These are phyloP conservation scores for Taiozyma sp. DNA, from an alignment of 1,139 yeast species.

Conservation along the genomic window DNA sequence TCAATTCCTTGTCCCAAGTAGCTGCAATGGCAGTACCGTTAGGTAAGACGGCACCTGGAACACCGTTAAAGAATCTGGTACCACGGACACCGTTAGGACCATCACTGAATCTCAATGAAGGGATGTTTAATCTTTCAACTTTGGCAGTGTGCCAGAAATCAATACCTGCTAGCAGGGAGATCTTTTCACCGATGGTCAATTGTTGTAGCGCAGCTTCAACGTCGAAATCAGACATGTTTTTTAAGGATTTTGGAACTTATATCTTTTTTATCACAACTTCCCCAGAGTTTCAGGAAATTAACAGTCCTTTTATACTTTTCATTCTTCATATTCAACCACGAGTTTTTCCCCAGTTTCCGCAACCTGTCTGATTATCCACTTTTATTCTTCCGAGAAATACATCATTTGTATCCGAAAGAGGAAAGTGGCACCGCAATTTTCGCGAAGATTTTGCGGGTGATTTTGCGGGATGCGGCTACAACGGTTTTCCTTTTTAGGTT, in stretches of 20 bases:
- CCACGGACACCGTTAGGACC: slow-evolving; percentile 56
- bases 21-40: slow-evolving; percentile 35
- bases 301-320: not conserved
- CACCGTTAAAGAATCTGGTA: slow-evolving; percentile 39
- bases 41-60: slow-evolving; percentile 49
- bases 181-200: slow-evolving; percentile 43
- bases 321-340: not conserved
- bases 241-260: too few species aligned
- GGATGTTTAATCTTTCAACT: slow-evolving; percentile 40
- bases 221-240: slow-evolving; percentile 27
- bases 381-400: not conserved
- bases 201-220: slow-evolving; percentile 38
- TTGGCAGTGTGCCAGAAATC: slow-evolving; percentile 55
- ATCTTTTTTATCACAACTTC: too few species aligned
- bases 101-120: slow-evolving; percentile 35
- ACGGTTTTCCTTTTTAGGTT: too few species aligned
- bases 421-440: not conserved
- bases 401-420: not conserved
- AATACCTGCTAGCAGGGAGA: slow-evolving; percentile 41
- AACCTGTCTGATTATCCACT: not conserved
- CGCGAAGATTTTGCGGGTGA: not conserved
- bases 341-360: not conserved
- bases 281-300: not conserved
- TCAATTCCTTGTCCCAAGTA: slow-evolving; percentile 35
- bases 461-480: too few species aligned